Conservation (phyloP, 2,329 filamentous ascomycete genomes). For the Aspergillus sp. region DNA sequence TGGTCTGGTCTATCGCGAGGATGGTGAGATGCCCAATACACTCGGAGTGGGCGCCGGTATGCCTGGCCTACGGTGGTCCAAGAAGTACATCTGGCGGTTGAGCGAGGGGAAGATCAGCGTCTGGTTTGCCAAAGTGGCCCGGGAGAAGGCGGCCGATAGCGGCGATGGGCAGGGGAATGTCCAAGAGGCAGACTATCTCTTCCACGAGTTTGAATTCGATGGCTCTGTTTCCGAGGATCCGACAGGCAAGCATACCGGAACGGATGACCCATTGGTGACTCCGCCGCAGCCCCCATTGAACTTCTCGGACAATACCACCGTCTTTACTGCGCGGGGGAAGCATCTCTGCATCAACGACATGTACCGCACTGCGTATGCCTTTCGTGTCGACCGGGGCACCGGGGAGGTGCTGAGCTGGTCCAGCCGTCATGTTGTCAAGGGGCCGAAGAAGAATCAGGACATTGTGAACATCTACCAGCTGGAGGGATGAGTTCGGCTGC, state of each 20-base stretch:
- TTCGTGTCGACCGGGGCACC: slow-evolving; percentile 23
- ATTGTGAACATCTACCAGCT: slow-evolving; percentile 32
- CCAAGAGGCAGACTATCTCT: slow-evolving; percentile 34
- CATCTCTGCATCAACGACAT: slow-evolving; percentile 40
- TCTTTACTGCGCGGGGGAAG: slow-evolving; percentile 31
- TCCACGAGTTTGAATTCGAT: slow-evolving; percentile 34
- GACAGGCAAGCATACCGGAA: neutral
- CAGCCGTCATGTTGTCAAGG: slow-evolving; percentile 36
- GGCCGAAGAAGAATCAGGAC: slow-evolving; percentile 38
- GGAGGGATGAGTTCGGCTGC: slow-evolving; percentile 1
- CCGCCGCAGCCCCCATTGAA: slow-evolving; percentile 16
- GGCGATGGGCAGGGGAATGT: no score
- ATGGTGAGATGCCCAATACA: slow-evolving; percentile 30
- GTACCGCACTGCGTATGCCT: slow-evolving; percentile 37
- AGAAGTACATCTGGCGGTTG: slow-evolving; percentile 38
- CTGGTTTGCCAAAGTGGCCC: slow-evolving; percentile 35
- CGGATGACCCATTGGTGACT: slow-evolving; percentile 12
- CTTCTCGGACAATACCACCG: slow-evolving; percentile 11
- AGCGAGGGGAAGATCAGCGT: slow-evolving; percentile 27
- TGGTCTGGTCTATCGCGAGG: slow-evolving; percentile 34
- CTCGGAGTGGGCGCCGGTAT: slow-evolving; percentile 15
- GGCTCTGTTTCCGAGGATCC: no score
- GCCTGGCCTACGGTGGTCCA: slow-evolving; percentile 25
- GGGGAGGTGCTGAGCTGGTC: slow-evolving; percentile 32
- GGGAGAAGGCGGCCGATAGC: slow-evolving; percentile 8